Evolutionary conservation across 78 protist genomes (phyloP), one percentile per base, ranked within the genome.

Genomic region (Dictyostelium brefeldianum): DNA sequence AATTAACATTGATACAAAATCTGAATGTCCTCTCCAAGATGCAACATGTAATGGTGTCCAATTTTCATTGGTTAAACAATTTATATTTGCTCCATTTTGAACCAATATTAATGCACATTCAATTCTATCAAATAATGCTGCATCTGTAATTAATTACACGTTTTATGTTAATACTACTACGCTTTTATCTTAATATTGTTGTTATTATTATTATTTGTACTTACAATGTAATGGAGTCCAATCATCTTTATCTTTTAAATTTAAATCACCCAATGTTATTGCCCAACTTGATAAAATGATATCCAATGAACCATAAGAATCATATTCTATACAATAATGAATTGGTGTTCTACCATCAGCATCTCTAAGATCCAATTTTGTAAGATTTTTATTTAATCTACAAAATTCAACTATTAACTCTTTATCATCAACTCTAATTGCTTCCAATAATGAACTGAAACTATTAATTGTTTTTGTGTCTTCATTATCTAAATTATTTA

Each of bases 11-110:
- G 82, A 46, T 3, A 73, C 92, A 50, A 87, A 87, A 64, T 87
- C 92, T 0, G 47, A 31, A 75, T 87, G 92, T 20, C 92, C 92
- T 56, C 92, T 51, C 92, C 92, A 87, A n/a, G 92, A 81, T 75
- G 78, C 78, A 12, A 87, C 46, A 48, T 87, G 92, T 41, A 87
- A 31, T 47, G 92, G 84, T 74, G 92, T 87, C 92, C 92, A 87
- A 47, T 29, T 50, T 14, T 87, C 92, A 50, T 87, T 87, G 6
- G 92, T 87, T 36, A 77, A 31, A 47, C 74, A 43, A 64, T 87
- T 87, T 14, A 87, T 87, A 50, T 87, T 87, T 4, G 81, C 92
- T 1, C 80, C 75, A 80, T 62, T 80, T 64, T 87, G 92, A 18
- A 87, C 54, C 4, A 87, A 27, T 14, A 77, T 22, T 4, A 87